Conservation (phyloP, 1,139 yeast genomes). For the Diutina sp. region DNA sequence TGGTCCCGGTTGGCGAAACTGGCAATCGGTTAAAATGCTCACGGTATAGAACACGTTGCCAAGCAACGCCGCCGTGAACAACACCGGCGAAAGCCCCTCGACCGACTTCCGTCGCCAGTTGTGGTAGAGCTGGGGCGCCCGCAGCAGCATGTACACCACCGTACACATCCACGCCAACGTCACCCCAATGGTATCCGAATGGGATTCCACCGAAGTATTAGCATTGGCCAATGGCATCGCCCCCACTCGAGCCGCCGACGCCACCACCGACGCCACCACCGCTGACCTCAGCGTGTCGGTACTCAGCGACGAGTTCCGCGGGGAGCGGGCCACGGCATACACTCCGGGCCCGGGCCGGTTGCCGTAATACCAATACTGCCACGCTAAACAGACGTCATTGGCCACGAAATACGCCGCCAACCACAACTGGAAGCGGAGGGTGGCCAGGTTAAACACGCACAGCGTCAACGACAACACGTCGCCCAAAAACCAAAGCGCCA, state of each 20-base stretch:
- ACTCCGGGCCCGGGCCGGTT: background rate
- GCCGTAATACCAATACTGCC: constrained; percentile 67
- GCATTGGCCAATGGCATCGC: constrained; percentile 6
- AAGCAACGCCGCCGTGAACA: constrained; percentile 64
- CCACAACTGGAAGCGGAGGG: constrained; percentile 60
- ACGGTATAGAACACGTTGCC: constrained; percentile 77
- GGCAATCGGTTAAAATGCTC: constrained; percentile 50
- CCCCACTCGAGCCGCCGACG: constrained; percentile 15
- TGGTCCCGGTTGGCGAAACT: constrained; percentile 15
- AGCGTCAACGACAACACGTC: constrained; percentile 74
- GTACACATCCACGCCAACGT: constrained; percentile 78
- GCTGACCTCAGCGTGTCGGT: background rate
- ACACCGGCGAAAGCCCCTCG: constrained; percentile 67
- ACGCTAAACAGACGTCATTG: constrained; percentile 59
- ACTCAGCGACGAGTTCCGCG: background rate
- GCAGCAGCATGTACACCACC: constrained; percentile 55
- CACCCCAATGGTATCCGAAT: constrained; percentile 26
- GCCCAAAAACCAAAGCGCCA: constrained; percentile 73
- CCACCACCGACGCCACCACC: constrained; percentile 5
- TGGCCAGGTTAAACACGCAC: constrained; percentile 63
- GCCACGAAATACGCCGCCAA: constrained; percentile 63
- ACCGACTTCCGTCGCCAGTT: constrained; percentile 71
- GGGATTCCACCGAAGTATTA: constrained; percentile 7
- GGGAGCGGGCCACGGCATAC: background rate
- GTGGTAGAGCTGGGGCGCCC: constrained; percentile 76